Conservation (phyloP, 306 rosid species). For the Ammopiptanthus mongolicus region DNA sequence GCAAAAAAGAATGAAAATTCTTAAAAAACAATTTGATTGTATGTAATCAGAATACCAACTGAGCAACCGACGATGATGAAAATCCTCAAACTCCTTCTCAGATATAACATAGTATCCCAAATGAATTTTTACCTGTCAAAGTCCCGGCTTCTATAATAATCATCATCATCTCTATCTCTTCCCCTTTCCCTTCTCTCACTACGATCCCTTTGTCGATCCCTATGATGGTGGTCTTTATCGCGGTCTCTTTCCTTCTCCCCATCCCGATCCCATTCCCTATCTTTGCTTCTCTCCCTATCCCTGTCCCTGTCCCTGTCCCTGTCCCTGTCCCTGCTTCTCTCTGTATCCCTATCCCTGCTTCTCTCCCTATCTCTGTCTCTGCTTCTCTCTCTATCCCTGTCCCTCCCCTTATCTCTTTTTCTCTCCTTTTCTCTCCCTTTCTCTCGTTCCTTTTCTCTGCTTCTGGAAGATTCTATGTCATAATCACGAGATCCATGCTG, state of each 20-base stretch:
- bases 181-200: slow-evolving; percentile 73
- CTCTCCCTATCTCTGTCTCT: slow-evolving; percentile 2
- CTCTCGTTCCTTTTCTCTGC: slow-evolving; percentile 82
- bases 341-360: slow-evolving; percentile 30
- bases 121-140: slow-evolving; percentile 57
- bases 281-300: slow-evolving; percentile 43
- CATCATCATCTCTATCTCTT: slow-evolving; percentile 79
- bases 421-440: slow-evolving; percentile 57
- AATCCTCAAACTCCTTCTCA: neutral
- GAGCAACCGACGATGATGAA: neutral
- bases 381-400: slow-evolving; percentile 18
- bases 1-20: neutral
- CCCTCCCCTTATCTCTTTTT: slow-evolving; percentile 32
- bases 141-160: slow-evolving; percentile 55
- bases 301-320: slow-evolving; percentile 15
- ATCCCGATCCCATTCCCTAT: slow-evolving; percentile 51
- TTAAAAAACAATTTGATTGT: neutral
- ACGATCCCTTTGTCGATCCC: slow-evolving; percentile 72
- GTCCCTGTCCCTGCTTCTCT: slow-evolving; percentile 30
- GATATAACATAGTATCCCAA: neutral
- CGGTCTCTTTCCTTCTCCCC: slow-evolving; percentile 45
- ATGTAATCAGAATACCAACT: neutral
- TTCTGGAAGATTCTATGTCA: slow-evolving; percentile 83
- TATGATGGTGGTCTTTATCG: slow-evolving; percentile 56
- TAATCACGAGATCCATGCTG: slow-evolving; percentile 79